Evolutionary conservation across 371 early-diverging fungal genomes (phyloP), one percentile per base, ranked within the genome.

Genomic region (Mucor saturninus): DNA sequence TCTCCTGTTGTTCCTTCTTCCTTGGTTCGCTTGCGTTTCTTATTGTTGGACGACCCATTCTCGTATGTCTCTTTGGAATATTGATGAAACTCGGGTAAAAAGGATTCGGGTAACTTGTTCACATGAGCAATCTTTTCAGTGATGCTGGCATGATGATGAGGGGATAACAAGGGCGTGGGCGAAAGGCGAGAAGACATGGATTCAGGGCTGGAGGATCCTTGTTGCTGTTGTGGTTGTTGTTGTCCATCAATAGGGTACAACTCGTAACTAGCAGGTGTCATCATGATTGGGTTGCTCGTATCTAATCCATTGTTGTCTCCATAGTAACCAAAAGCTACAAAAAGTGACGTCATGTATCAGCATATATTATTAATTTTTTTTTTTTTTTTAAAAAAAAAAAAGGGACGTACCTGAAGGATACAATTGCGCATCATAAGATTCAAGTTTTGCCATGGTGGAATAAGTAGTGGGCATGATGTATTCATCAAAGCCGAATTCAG

Each of bases 11-110:
- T 14, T 28, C 10, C 49, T 48, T 46, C 21, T 26, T n/a, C 21
- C 8, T 65, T 62, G 14, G 61, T 63, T 15, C 71, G 61, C 64
- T 64, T 67, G 43, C 73, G 60, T 65, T 78, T 77, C 57, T 78
- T 69, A 48, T 59, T 75, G 52, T 64, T 67, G 26, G 74, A 76
- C n/a, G 73, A 52, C n/a, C 77, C 77, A 52, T 80, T 76, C 54
- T 80, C 80, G 52, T 80, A 80, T 9, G 77, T 73, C 60, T 80
- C 80, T 58, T 80, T 80, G 5, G 75, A 75, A 57, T 80, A 80
- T 56, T 80, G 80, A 54, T 80, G 80, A 37, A 80, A 80, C 54
- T 80, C 75, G 37, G 80, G 80, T 51, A 77, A 72, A 53, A 80
- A 80, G 6, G 80, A 80, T 48, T 80, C 80, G 26, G 80, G 80